Evolutionary conservation across 805 yeast genomes (phyloP).

Genomic region (Pichia deserticola): DNA sequence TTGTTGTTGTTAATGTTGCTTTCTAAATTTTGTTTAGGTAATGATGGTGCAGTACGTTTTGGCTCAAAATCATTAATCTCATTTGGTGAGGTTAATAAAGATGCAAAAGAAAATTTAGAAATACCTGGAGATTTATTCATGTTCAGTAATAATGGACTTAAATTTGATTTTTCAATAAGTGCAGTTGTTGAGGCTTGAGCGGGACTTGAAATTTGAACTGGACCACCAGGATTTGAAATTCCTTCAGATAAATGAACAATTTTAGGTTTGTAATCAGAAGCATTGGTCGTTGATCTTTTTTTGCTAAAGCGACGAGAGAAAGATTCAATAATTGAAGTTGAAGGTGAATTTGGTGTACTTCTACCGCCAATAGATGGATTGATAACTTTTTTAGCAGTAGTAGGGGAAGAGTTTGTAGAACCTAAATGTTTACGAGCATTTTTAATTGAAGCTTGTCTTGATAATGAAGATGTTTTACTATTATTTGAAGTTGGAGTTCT

Average conservation of each 20-base stretch:
- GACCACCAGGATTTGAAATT: conserved; percentile 16
- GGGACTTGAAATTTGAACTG: conserved; percentile 15
- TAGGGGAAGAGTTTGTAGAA: conserved; percentile 2
- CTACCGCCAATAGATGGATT: conserved; percentile 1
- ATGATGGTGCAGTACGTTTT: conserved; percentile 9
- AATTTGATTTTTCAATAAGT: background rate
- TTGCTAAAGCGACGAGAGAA: conserved; percentile 23
- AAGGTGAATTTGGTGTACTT: conserved; percentile 16
- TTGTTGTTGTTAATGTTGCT: background rate
- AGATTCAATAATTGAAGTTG: conserved; percentile 23
- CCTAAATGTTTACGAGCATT: conserved; percentile 5
- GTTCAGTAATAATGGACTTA: background rate
- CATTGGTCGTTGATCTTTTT: conserved; percentile 5
- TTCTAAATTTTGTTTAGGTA: conserved; percentile 2
- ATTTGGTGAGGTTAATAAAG: background rate
- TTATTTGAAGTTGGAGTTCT: background rate
- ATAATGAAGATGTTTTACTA: background rate
- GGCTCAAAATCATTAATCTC: conserved; percentile 3
- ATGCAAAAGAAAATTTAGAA: too few species aligned
- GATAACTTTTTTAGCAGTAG: background rate
- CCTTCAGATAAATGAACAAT: conserved; percentile 21
- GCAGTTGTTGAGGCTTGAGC: conserved; percentile 3
- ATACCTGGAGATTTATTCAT: background rate
- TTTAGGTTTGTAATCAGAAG: conserved; percentile 11
- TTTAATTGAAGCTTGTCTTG: conserved; percentile 2